A percentile compares a stretch with the other conserved stretches of the same genome.
Conservation (phyloP, 805 yeast species). For the Vanderwaltozyma verrucispora region DNA sequence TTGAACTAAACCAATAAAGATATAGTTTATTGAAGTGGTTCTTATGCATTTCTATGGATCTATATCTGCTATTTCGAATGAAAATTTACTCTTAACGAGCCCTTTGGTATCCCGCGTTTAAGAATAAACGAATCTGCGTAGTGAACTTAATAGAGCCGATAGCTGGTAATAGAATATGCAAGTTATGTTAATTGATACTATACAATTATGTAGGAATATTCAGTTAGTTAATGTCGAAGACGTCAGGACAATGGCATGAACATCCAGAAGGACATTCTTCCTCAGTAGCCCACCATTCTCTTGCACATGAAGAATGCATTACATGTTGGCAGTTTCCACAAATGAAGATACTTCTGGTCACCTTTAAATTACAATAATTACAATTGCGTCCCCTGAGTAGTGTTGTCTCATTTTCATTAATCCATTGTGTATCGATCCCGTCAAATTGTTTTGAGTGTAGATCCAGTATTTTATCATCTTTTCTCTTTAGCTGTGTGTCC, state of each 20-base stretch:
- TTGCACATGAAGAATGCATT: constrained; percentile 68
- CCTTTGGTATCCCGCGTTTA: no score
- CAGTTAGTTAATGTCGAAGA: constrained; percentile 12
- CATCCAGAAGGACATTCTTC: constrained; percentile 75
- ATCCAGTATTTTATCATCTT: background rate
- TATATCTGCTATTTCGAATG: no score
- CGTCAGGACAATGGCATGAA: constrained; percentile 58
- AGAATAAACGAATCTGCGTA: no score
- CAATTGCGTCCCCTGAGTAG: constrained; percentile 36
- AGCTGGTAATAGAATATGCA: no score
- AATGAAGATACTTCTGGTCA: constrained; percentile 48
- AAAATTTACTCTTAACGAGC: no score
- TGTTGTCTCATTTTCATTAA: constrained; percentile 1
- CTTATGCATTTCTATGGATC: no score
- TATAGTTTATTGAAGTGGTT: no score
- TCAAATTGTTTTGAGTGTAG: constrained; percentile 2
- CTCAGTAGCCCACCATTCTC: constrained; percentile 60
- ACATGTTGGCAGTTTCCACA: constrained; percentile 74
- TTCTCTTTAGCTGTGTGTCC: constrained; percentile 9
- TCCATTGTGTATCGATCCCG: constrained; percentile 15
- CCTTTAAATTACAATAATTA: constrained; percentile 52
- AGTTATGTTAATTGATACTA: no score
- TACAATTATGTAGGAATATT: no score
- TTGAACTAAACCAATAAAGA: no score
- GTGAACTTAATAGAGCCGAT: no score